Conservation (phyloP, 495 filamentous ascomycete genomes). For the Trichoderma asperelloides region DNA sequence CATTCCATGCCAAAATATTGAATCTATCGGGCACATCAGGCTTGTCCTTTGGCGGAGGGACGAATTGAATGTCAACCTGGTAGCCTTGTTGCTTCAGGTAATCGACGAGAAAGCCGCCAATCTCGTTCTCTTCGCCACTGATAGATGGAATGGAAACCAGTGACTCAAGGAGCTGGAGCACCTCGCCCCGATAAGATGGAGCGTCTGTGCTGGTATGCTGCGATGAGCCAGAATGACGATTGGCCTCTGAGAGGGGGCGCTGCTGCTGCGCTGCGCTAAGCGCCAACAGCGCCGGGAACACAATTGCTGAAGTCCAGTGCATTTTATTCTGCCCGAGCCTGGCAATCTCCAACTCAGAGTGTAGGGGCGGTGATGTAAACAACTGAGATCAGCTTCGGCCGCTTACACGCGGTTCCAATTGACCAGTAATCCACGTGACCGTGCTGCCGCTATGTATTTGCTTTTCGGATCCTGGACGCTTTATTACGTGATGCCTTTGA, state of each 20-base stretch:
- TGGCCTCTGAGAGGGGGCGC: neutral
- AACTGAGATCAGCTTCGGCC: neutral
- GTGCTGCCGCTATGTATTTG: neutral
- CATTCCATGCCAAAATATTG: slow-evolving; percentile 75
- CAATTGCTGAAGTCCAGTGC: neutral
- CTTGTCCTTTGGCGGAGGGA: slow-evolving; percentile 50
- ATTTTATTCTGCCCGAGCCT: neutral
- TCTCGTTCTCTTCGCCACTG: slow-evolving; percentile 59
- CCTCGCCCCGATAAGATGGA: slow-evolving; percentile 30
- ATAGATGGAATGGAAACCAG: slow-evolving; percentile 72
- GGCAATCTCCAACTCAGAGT: neutral
- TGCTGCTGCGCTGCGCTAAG: neutral
- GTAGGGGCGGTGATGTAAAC: neutral
- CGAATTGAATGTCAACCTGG: slow-evolving; percentile 52
- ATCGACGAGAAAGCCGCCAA: slow-evolving; percentile 56
- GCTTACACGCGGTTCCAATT: neutral
- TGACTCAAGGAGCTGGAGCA: slow-evolving; percentile 70
- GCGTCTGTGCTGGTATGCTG: slow-evolving; percentile 9
- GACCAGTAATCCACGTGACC: neutral
- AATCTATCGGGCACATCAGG: slow-evolving; percentile 35
- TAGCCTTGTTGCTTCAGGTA: slow-evolving; percentile 45
- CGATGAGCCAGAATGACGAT: neutral
- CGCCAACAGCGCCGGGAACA: neutral
- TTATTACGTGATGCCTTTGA: neutral
- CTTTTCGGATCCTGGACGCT: neutral